phyloP scores from a whole-genome alignment of 139 green algal genomes.

The Chlorella vulgaris region DNA sequence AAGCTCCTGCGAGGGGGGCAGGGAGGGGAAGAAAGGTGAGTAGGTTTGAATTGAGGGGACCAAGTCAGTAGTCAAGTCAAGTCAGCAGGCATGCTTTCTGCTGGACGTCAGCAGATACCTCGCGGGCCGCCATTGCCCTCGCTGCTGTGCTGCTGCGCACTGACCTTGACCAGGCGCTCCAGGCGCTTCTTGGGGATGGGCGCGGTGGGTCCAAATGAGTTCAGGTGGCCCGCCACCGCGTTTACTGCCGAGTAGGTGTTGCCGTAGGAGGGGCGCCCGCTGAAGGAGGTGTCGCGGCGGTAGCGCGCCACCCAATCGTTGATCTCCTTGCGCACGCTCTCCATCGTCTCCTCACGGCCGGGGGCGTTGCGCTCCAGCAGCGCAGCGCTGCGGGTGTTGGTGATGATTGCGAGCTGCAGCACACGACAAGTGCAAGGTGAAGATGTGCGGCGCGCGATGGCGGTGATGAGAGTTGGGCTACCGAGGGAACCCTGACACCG shows the following conservation, averaged over 20 bases:
- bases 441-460: not conserved
- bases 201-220: conserved; percentile 83
- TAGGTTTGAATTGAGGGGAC: not conserved
- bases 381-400: conserved; percentile 61
- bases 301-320: conserved; percentile 90
- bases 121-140: not conserved
- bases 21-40: not conserved
- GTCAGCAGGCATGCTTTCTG: too few relatives aligned
- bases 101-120: not conserved
- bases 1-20: conserved; percentile 59
- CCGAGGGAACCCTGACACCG: not conserved
- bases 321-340: conserved; percentile 73
- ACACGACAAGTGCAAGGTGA: not conserved
- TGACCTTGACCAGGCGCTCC: conserved; percentile 84
- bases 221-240: conserved; percentile 90
- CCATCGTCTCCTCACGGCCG: conserved; percentile 70
- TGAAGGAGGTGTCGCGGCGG: conserved; percentile 68
- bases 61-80: too few relatives aligned
- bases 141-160: not conserved
- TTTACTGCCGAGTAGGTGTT: conserved; percentile 93
- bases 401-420: conserved; percentile 64
- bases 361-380: conserved; percentile 65
- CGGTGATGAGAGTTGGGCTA: not conserved
- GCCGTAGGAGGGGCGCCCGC: conserved; percentile 80
- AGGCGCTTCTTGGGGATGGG: conserved; percentile 93